Conservation (phyloP, 73 alveolate genomes). For the Effrenium voratum region DNA sequence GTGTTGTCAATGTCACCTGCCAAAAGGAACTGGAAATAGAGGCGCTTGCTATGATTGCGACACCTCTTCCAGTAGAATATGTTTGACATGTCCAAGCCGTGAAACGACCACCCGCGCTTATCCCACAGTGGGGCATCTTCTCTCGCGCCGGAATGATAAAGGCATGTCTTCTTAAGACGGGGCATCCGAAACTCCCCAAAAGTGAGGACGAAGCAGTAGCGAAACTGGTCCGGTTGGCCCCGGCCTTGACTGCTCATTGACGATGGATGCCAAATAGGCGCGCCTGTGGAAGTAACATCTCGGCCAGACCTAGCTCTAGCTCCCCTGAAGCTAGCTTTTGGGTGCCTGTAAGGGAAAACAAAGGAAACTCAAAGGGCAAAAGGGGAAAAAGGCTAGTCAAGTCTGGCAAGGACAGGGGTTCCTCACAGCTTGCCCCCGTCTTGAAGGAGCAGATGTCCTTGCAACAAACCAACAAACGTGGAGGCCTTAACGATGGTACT, state of each 20-base stretch:
- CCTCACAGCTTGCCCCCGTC: not conserved
- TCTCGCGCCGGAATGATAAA: not conserved
- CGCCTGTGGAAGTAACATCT: conserved; percentile 13
- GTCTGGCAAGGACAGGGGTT: not conserved
- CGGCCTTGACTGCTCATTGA: conserved; percentile 76
- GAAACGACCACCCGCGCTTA: not conserved
- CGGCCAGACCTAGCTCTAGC: not conserved
- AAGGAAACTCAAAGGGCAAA: not conserved
- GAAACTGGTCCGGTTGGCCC: not conserved
- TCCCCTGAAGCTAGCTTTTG: not conserved
- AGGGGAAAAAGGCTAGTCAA: not conserved
- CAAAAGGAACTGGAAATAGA: no score
- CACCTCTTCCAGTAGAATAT: no score
- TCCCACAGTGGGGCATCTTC: not conserved
- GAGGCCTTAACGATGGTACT: not conserved
- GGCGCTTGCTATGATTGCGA: no score
- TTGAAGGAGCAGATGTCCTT: not conserved
- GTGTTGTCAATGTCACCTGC: no score
- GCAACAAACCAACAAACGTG: not conserved
- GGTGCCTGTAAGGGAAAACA: not conserved
- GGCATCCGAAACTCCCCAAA: not conserved
- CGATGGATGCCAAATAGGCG: conserved; percentile 75
- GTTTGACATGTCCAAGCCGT: no score
- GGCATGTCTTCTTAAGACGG: not conserved
- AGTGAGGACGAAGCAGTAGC: not conserved